phyloP scores from a whole-genome alignment of 306 rosid genomes.

The Abrus pulchellus region DNA sequence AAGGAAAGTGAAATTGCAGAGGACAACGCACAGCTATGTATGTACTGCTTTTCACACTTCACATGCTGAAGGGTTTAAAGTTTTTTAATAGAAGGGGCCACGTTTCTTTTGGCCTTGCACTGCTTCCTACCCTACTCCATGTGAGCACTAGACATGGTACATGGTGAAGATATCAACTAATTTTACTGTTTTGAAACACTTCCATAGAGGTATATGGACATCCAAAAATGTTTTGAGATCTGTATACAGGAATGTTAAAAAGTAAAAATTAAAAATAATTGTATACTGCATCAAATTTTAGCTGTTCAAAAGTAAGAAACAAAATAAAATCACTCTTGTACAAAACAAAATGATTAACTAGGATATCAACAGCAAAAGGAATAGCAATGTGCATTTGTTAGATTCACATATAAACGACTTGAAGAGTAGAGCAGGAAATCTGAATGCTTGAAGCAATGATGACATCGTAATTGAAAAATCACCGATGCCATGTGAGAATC shows the following conservation, averaged over 20 bases:
- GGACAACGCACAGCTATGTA: constrained; percentile 13
- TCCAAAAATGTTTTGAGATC: background rate
- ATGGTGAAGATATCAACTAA: background rate
- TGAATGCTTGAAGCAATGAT: background rate
- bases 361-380: background rate
- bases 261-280: too few species aligned
- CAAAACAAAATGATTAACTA: background rate
- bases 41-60: constrained; percentile 28
- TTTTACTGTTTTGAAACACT: background rate
- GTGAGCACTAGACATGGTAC: constrained; percentile 38
- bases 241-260: too few species aligned
- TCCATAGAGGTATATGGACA: constrained; percentile 50
- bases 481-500: constrained; percentile 17
- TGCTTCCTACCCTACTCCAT: constrained; percentile 45
- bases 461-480: constrained; percentile 19
- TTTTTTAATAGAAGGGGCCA: constrained; percentile 47
- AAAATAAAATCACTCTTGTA: background rate
- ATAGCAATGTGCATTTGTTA: constrained; percentile 16
- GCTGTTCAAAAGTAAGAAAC: too few species aligned
- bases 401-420: background rate
- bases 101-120: constrained; percentile 38
- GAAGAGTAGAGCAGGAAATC: constrained; percentile 42
- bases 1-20: constrained; percentile 29
- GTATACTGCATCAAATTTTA: too few species aligned
- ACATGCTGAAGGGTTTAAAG: constrained; percentile 39